A percentile compares a stretch with the other conserved stretches of the same genome.
Conservation (phyloP, 75 land plant genomes). For the Sequoia sempervirens region DNA sequence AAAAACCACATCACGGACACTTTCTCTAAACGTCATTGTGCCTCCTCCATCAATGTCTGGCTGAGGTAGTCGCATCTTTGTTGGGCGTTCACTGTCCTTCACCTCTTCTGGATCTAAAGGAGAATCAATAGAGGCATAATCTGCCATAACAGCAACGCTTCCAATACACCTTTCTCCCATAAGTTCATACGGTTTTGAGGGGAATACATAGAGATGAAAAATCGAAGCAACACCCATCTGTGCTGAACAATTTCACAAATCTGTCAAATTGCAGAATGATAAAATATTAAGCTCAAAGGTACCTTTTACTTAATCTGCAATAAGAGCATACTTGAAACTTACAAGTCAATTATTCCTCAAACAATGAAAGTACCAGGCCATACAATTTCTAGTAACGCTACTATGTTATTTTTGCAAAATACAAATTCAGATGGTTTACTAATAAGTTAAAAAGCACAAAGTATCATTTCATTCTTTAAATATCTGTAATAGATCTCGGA, state of each 20-base stretch:
- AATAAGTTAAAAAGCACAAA: neutral
- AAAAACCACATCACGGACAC: constrained; percentile 78
- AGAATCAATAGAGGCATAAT: constrained; percentile 80
- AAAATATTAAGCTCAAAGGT: neutral
- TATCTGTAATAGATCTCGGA: no score
- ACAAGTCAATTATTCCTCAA: neutral
- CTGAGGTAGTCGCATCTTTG: constrained; percentile 49
- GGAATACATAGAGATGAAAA: constrained; percentile 80
- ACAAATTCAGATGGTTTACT: neutral
- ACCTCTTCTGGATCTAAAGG: constrained; percentile 89
- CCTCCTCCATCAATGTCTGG: constrained; percentile 43
- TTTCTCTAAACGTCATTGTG: constrained; percentile 73
- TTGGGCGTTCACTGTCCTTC: constrained; percentile 80
- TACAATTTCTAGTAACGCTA: no score
- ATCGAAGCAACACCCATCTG: constrained; percentile 93
- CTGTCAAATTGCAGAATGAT: constrained; percentile 2
- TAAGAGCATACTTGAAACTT: neutral
- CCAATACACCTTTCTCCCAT: constrained; percentile 65
- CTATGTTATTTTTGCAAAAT: neutral
- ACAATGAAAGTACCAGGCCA: neutral
- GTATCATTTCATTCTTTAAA: no score
- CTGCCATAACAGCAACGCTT: constrained; percentile 77
- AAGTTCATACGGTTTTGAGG: constrained; percentile 78
- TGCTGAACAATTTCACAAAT: constrained; percentile 26
- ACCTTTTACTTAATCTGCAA: neutral